Evolutionary conservation across 2,329 filamentous ascomycete species (phyloP).

Genomic region (Cadophora sp.): DNA sequence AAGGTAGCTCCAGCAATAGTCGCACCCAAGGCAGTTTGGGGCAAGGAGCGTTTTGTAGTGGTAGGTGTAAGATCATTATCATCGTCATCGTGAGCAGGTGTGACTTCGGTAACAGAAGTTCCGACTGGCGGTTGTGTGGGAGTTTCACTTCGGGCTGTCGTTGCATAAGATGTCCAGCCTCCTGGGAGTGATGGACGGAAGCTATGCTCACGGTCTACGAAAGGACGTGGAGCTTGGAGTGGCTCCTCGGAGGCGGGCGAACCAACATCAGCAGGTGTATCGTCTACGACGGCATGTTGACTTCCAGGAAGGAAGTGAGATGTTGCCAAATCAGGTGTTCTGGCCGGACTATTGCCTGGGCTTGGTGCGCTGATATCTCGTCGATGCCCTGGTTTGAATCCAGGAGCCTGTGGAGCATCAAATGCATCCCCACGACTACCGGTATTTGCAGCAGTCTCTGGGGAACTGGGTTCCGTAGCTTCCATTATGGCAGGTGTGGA

Average conservation of each 20-base stretch:
- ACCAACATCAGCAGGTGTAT: conserved; percentile 42
- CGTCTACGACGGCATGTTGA: conserved; percentile 52
- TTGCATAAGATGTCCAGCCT: conserved; percentile 44
- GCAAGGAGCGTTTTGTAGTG: conserved; percentile 34
- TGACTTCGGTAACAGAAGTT: conserved; percentile 20
- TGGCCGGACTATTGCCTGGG: conserved; percentile 66
- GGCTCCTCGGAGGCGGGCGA: conserved; percentile 24
- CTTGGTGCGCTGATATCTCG: conserved; percentile 65
- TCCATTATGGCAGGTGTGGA: conserved; percentile 62
- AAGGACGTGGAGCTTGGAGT: conserved; percentile 33
- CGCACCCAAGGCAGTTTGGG: conserved; percentile 30
- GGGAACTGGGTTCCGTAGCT: conserved; percentile 49
- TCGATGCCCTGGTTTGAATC: conserved; percentile 60
- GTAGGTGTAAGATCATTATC: conserved; percentile 40
- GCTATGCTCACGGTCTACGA: conserved; percentile 38
- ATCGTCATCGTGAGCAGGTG: conserved; percentile 19
- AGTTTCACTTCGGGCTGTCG: conserved; percentile 34
- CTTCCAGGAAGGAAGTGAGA: conserved; percentile 50
- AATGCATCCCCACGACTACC: conserved; percentile 22
- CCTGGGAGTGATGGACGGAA: conserved; percentile 44
- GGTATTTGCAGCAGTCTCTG: conserved; percentile 9
- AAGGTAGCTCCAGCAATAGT: conserved; percentile 42
- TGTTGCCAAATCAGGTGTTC: conserved; percentile 57
- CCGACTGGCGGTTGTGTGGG: conserved; percentile 19
- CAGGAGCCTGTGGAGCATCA: conserved; percentile 35